These are phyloP conservation scores for Reticulascus tulasneorum DNA, from an alignment of 2,329 filamentous ascomycete species.

Conservation along the genomic window DNA sequence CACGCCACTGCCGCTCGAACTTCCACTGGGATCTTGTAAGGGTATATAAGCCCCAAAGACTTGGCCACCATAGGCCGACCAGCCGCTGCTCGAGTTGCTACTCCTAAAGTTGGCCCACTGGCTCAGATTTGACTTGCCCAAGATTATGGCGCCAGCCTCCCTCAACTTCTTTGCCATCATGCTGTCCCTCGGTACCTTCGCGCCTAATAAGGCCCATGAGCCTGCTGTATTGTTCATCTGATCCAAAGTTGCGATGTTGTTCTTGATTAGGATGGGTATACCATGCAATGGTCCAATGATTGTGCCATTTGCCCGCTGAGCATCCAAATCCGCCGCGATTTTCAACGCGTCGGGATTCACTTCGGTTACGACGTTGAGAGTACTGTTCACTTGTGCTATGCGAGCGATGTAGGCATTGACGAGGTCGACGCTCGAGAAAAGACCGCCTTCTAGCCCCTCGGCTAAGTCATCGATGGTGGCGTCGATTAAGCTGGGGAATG, in stretches of 20 bases:
- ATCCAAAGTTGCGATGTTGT: slow-evolving; percentile 60
- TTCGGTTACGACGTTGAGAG: slow-evolving; percentile 28
- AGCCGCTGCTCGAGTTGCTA: slow-evolving; percentile 55
- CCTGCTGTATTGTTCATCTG: slow-evolving; percentile 58
- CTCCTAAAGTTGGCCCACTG: slow-evolving; percentile 62
- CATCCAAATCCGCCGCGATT: slow-evolving; percentile 27
- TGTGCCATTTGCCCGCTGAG: slow-evolving; percentile 21
- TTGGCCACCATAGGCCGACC: slow-evolving; percentile 61
- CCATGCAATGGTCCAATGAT: slow-evolving; percentile 51
- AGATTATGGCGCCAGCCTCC: slow-evolving; percentile 55
- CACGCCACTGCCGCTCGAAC: slow-evolving; percentile 59
- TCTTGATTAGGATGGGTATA: slow-evolving; percentile 61
- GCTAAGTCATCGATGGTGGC: slow-evolving; percentile 28
- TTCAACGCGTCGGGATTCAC: slow-evolving; percentile 29
- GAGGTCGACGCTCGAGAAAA: slow-evolving; percentile 33
- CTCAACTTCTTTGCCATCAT: slow-evolving; percentile 55
- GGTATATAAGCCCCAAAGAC: slow-evolving; percentile 57
- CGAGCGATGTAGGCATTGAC: slow-evolving; percentile 24
- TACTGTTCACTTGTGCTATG: slow-evolving; percentile 20
- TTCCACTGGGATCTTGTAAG: slow-evolving; percentile 57
- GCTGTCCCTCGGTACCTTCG: slow-evolving; percentile 52
- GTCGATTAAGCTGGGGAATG: slow-evolving; percentile 28
- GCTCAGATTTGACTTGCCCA: slow-evolving; percentile 60
- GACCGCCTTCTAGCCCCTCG: slow-evolving; percentile 23
- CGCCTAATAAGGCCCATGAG: slow-evolving; percentile 53